Evolutionary conservation across 345 rosid species (phyloP).

Genomic region (Citrus trifoliata): DNA sequence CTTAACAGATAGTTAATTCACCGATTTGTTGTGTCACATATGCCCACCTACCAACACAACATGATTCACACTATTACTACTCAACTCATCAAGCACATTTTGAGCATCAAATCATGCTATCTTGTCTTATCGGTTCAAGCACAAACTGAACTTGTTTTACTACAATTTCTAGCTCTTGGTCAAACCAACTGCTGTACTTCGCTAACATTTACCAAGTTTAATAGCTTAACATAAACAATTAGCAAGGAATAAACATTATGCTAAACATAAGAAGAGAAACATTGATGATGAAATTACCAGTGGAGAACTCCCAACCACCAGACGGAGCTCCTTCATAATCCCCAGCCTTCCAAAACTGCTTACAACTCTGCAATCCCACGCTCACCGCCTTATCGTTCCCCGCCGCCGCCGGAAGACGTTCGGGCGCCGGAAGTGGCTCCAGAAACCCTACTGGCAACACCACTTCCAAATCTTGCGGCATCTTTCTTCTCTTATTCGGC

Average conservation of each 20-base stretch:
- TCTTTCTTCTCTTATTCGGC: slow-evolving; percentile 23
- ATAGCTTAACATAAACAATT: background rate
- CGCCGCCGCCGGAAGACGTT: slow-evolving; percentile 4
- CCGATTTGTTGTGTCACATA: background rate
- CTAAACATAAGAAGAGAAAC: background rate
- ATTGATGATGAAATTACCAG: slow-evolving; percentile 36
- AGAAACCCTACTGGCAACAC: slow-evolving; percentile 48
- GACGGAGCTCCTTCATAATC: slow-evolving; percentile 61
- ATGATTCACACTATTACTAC: background rate
- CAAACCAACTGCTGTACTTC: background rate
- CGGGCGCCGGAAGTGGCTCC: slow-evolving; percentile 33
- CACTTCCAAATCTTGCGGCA: slow-evolving; percentile 26
- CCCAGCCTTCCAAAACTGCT: slow-evolving; percentile 96
- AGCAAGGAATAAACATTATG: background rate
- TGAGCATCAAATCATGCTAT: background rate
- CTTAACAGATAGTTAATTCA: background rate
- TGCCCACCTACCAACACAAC: background rate
- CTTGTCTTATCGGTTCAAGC: background rate
- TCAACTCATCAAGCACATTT: background rate
- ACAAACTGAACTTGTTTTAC: background rate
- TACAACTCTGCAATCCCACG: slow-evolving; percentile 26
- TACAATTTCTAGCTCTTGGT: background rate
- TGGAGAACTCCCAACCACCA: slow-evolving; percentile 42
- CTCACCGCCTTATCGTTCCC: slow-evolving; percentile 7
- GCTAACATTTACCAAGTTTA: background rate